Evolutionary conservation across 805 yeast species (phyloP), one percentile per base, ranked within the genome.

Genomic region (Metschnikowia similis): DNA sequence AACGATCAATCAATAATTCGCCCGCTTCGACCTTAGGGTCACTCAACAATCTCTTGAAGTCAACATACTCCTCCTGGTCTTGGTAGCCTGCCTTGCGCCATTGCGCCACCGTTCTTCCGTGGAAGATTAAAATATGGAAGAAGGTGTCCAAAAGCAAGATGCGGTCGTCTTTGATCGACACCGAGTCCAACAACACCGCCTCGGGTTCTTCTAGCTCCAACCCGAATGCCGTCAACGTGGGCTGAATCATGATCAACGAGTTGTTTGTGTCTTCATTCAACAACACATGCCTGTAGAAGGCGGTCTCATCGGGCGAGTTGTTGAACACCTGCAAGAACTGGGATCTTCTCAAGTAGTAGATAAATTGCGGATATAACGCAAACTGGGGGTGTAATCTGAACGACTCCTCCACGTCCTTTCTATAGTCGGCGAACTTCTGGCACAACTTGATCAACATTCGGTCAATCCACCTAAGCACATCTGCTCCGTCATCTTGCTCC

Each of bases 251-350:
- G 55, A 91, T 88, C 65, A 94, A 75, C 14, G 97, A 87, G 72
- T 92, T 94, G 56, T 87, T 85, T 39, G 92, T 87, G 66, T 94
- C 97, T 64, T 94, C 97, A 56, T 92, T 84, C 65, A 87, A 80
- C 65, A 94, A 81, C 14, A 89, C 85, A 68, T 94, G 99, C 67
- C 97, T 84, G 71, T 92, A 89, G 70, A 91, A 94, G 35, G 97
- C 96, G 40, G 98, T 90, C 74, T 94, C 99, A 74, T 94, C 99
- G 1, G 99, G 99, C 6, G 99, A 94, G 70, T 91, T 91, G 72
- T 94, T 94, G 78, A 94, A 94, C 41, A 92, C 96, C 67, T 89
- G 96, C 66, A 94, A 75, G 68, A 94, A 91, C 70, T 92, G 98
- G 1, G 97, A 89, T 67, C 99, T 85, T 73, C 99, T 87, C 71